A percentile compares a stretch with the other conserved stretches of the same genome.
phyloP scores from a whole-genome alignment of 345 rosid genomes.

The Bruguiera sexangula region DNA sequence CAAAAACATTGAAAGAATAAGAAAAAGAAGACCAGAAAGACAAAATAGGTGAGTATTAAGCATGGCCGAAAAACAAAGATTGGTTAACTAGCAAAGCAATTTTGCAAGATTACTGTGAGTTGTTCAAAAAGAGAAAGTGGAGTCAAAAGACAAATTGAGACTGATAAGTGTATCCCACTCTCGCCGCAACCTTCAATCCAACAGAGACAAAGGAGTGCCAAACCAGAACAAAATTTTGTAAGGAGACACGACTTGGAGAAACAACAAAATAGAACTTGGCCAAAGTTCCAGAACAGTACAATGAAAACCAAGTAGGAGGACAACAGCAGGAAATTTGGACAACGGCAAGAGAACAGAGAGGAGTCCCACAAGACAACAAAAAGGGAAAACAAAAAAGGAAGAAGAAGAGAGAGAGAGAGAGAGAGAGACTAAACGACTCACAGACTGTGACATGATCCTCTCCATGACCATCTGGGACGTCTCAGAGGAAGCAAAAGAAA shows the following conservation, averaged over 20 bases:
- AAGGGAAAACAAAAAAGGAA: neutral
- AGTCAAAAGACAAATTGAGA: too few relatives aligned
- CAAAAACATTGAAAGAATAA: neutral
- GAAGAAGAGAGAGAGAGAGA: neutral
- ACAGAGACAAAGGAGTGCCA: too few relatives aligned
- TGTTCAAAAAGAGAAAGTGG: neutral
- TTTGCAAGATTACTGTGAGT: neutral
- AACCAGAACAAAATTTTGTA: too few relatives aligned
- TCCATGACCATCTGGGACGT: conserved; percentile 99
- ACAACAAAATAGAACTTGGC: too few relatives aligned
- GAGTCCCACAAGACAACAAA: neutral
- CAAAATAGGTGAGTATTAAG: neutral
- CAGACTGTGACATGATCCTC: conserved; percentile 99
- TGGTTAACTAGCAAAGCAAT: too few relatives aligned
- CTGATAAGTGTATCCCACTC: too few relatives aligned
- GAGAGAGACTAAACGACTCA: conserved; percentile 34
- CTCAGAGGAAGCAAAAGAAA: conserved; percentile 40
- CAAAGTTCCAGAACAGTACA: neutral
- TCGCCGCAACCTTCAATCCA: neutral
- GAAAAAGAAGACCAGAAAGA: neutral
- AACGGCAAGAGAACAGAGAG: neutral
- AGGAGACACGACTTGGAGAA: too few relatives aligned
- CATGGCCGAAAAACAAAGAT: too few relatives aligned
- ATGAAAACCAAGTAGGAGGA: neutral
- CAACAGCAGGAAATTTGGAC: conserved; percentile 6